Percentiles rank a stretch among this genome's conserved stretches.
Conservation (phyloP, 1,139 yeast genomes). For the Yamadazyma diddensiae region DNA sequence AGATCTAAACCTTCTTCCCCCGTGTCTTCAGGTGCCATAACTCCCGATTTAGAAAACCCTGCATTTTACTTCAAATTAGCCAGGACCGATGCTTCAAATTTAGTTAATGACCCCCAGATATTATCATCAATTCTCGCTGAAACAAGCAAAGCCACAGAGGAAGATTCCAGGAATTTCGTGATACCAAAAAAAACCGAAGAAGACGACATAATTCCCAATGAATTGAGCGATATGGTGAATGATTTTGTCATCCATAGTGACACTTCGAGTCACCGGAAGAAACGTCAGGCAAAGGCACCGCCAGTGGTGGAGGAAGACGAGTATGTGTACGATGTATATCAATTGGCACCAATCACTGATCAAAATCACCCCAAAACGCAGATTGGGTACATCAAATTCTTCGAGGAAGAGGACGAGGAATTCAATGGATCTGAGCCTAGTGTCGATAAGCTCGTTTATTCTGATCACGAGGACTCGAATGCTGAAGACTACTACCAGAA, state of each 20-base stretch:
- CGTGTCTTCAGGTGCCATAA: slow-evolving; percentile 19
- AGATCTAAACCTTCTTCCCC: slow-evolving; percentile 44
- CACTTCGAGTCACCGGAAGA: slow-evolving; percentile 6
- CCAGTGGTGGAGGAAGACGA: slow-evolving; percentile 56
- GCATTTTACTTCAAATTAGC: slow-evolving; percentile 55
- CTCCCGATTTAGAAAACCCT: slow-evolving; percentile 14
- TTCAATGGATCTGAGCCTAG: slow-evolving; percentile 22
- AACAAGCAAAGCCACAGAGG: slow-evolving; percentile 7
- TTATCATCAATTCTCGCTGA: slow-evolving; percentile 13
- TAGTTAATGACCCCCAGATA: slow-evolving; percentile 8
- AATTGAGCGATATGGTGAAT: slow-evolving; percentile 66
- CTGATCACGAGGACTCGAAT: slow-evolving; percentile 45
- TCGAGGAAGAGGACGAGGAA: slow-evolving; percentile 57
- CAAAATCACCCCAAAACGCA: slow-evolving; percentile 53
- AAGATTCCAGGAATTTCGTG: slow-evolving; percentile 26
- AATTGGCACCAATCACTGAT: slow-evolving; percentile 42
- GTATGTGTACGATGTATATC: slow-evolving; percentile 87
- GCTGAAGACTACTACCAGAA: slow-evolving; percentile 91
- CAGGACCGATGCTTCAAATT: slow-evolving; percentile 54
- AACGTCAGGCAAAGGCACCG: slow-evolving; percentile 4
- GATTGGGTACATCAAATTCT: slow-evolving; percentile 66
- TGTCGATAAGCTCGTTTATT: slow-evolving; percentile 44
- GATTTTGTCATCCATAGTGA: slow-evolving; percentile 39
- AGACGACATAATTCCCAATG: slow-evolving; percentile 50
- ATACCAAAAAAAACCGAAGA: slow-evolving; percentile 38